Evolutionary conservation across 2,329 filamentous ascomycete genomes (phyloP).

Genomic region (Nothomitra cinnamomea): DNA sequence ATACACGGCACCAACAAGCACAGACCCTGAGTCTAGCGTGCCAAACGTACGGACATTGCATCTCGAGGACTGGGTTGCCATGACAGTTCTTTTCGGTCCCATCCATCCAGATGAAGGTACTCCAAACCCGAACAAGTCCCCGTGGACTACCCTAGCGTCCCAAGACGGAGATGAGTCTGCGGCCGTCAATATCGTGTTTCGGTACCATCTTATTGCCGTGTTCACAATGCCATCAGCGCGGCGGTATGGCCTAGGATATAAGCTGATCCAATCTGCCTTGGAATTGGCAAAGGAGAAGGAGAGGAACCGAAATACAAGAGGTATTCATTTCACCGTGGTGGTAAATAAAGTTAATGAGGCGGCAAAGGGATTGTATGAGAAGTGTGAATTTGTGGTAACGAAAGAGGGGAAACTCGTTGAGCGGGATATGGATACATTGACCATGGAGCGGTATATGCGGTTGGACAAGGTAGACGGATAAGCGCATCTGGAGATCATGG

Average conservation of each 20-base stretch:
- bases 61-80: not conserved
- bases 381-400: not conserved
- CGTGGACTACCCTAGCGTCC: not conserved
- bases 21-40: not conserved
- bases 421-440: not conserved
- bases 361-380: not conserved
- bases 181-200: not conserved
- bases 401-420: not conserved
- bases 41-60: not conserved
- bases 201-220: not conserved
- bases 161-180: not conserved
- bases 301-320: not conserved
- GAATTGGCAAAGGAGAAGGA: not conserved
- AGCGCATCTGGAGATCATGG: no score
- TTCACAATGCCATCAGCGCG: slow-evolving; percentile 1
- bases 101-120: not conserved
- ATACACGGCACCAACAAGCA: not conserved
- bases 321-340: not conserved
- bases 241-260: not conserved
- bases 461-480: not conserved
- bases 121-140: not conserved
- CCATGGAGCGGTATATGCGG: not conserved
- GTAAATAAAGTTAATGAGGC: not conserved
- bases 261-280: not conserved
- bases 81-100: not conserved